Evolutionary conservation across 2,329 filamentous ascomycete species (phyloP).

Genomic region (Ophiostoma novo-ulmi): DNA sequence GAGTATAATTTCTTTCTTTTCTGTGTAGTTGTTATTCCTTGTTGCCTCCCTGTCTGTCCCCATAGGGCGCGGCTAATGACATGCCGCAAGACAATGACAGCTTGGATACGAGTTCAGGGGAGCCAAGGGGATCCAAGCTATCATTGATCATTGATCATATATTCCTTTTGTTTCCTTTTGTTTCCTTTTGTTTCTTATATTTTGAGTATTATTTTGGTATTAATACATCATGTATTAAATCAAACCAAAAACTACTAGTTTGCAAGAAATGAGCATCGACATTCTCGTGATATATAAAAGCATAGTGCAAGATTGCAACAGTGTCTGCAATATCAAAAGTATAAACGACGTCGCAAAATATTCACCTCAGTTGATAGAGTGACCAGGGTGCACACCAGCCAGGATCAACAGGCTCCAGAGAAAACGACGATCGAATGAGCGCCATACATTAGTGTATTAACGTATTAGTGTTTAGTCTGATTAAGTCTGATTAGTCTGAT

Average conservation of each 20-base stretch:
- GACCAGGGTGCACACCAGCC: background rate
- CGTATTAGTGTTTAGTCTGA: conserved; percentile 4
- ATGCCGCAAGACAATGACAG: conserved; percentile 14
- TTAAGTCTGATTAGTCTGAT: background rate
- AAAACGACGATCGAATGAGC: conserved; percentile 15
- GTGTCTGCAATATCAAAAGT: background rate
- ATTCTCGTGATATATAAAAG: background rate
- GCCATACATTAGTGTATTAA: conserved; percentile 15
- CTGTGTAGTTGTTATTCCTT: background rate
- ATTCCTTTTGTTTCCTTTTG: too few species aligned
- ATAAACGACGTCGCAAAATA: background rate
- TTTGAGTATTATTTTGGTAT: too few species aligned
- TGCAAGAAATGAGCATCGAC: background rate
- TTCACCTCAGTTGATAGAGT: background rate
- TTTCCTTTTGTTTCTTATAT: too few species aligned
- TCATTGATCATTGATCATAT: background rate
- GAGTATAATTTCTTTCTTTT: background rate
- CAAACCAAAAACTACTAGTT: too few species aligned
- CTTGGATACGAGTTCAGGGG: background rate
- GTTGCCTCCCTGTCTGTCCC: conserved; percentile 2
- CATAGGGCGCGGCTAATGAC: conserved; percentile 13
- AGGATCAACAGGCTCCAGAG: conserved; percentile 2
- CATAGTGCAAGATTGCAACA: background rate
- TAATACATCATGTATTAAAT: too few species aligned
- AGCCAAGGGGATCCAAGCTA: background rate